Evolutionary conservation across 176 grass and related monocot genomes (phyloP), one percentile per base, ranked within the genome.

Genomic region (Carex pumila): DNA sequence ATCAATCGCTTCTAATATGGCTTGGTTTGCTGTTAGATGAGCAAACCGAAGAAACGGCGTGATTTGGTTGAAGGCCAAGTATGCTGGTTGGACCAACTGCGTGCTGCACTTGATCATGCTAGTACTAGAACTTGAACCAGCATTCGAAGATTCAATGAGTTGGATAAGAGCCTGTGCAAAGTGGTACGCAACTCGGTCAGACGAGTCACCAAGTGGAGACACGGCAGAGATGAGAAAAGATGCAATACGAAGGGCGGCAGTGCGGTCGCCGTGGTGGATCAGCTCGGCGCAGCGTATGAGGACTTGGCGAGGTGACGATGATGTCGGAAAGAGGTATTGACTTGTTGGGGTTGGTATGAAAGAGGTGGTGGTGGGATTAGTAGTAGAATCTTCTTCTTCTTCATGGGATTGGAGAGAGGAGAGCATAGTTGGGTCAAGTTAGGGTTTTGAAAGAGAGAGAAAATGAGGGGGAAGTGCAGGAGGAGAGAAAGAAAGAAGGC

Each of bases 21-120:
- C 95, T 88, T 98, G 95, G 79, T 98, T 98, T 36, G 95, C 95
- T 21, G 95, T 98, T 61, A 98, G 89, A 88, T 98, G 95, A 3
- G 91, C 92, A 86, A 93, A 98, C 50, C 95, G 92, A 14, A 98
- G 89, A 87, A 98, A 98, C 3, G 95, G 95, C n/a, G 95, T 89
- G 86, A 98, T 93, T 91, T 98, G 91, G 92, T 98, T 98, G 91
- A 98, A 94, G 61, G 92, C 84, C 43, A 98, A 86, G 89, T 98
- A 98, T 17, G 95, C 83, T 0, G 80, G 63, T 32, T 83, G 80
- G 21, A 83, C 63, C 57, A 83, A 50, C 47, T 66, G 60, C 2
- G 80, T 83, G 19, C 61, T 21, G 12, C 60, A 52, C 60, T 62
- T 65, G 25, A 7, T 83, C 11, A 65, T 67, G 3, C 72, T 64